Evolutionary conservation across 1,139 yeast genomes (phyloP), one percentile per base, ranked within the genome.

Genomic region (Geotrichum aggregatum): DNA sequence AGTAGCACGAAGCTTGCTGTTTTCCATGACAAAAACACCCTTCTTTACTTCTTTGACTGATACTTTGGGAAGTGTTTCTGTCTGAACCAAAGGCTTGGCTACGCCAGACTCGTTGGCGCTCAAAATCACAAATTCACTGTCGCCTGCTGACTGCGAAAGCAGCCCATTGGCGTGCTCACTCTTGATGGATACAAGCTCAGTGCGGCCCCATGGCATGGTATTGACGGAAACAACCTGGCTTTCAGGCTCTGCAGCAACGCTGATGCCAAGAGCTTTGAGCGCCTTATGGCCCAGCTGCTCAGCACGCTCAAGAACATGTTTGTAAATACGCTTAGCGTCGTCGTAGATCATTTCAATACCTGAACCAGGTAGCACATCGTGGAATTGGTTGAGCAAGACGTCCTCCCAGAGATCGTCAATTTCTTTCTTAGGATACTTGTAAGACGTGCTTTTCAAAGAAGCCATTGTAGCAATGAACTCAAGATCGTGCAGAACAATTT

Each of bases 341-440:
- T 88, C 89, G 68, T 92, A 92, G 21, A 92, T 96, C 84, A 87
- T 83, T 56, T 89, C 96, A 63, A 92, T 92, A 70, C 96, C 87
- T 24, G 96, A 84, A 1, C 98, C 98, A 5, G 98, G 98, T 54
- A 92, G 76, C 14, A 92, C 97, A 71, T 92, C 98, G 67, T 92
- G 98, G 73, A 92, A 92, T 67, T 92, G 98, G 67, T 96, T 89
- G 57, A 92, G 74, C 59, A 91, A 81, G 36, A 91, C 80, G 66
- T 87, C 83, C 68, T 88, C 94, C 98, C 98, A 92, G 54, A 89
- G 69, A 1, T 71, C 76, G 58, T 82, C 82, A 50, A 92, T 76
- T 55, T 82, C 78, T 49, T 76, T 71, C 24, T 76, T 74, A 1
- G 98, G 98, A 65, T 91, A 92, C 55, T 71, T 71, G 69, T 84